Evolutionary conservation across 805 yeast genomes (phyloP).

Genomic region (Debaryomyces prosopidis): DNA sequence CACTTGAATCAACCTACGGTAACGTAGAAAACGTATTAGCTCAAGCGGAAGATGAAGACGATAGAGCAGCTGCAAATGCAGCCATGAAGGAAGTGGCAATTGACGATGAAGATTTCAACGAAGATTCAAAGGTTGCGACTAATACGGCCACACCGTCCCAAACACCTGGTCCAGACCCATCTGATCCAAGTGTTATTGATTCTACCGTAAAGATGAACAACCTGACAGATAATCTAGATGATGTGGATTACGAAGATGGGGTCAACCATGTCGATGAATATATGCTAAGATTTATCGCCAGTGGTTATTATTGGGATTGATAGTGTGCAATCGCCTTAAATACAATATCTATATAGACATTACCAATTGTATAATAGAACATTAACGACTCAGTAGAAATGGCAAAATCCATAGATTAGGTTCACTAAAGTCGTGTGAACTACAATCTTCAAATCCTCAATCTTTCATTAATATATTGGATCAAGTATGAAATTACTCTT

Average conservation of each 20-base stretch:
- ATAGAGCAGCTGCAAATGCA: slow-evolving; percentile 81
- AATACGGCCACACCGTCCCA: slow-evolving; percentile 22
- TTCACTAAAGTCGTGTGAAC: background rate
- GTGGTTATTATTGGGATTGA: slow-evolving; percentile 55
- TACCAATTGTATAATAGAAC: background rate
- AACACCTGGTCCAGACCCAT: slow-evolving; percentile 25
- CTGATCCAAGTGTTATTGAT: slow-evolving; percentile 12
- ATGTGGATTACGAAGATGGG: slow-evolving; percentile 56
- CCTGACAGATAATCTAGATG: slow-evolving; percentile 26
- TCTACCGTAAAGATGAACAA: slow-evolving; percentile 8
- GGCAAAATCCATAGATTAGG: background rate
- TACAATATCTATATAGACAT: background rate
- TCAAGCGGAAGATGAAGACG: slow-evolving; percentile 94
- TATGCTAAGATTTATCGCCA: slow-evolving; percentile 88
- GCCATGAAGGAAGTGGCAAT: slow-evolving; percentile 85
- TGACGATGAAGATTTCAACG: slow-evolving; percentile 84
- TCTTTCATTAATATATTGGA: background rate
- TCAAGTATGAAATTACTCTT: background rate
- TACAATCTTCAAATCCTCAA: background rate
- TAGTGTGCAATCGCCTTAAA: background rate
- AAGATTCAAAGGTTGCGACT: slow-evolving; percentile 28
- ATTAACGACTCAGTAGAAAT: background rate
- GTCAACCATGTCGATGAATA: slow-evolving; percentile 91
- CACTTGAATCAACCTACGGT: slow-evolving; percentile 36
- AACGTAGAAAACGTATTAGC: slow-evolving; percentile 66